phyloP scores from a whole-genome alignment of 805 yeast genomes.

The Limtongia smithiae region DNA sequence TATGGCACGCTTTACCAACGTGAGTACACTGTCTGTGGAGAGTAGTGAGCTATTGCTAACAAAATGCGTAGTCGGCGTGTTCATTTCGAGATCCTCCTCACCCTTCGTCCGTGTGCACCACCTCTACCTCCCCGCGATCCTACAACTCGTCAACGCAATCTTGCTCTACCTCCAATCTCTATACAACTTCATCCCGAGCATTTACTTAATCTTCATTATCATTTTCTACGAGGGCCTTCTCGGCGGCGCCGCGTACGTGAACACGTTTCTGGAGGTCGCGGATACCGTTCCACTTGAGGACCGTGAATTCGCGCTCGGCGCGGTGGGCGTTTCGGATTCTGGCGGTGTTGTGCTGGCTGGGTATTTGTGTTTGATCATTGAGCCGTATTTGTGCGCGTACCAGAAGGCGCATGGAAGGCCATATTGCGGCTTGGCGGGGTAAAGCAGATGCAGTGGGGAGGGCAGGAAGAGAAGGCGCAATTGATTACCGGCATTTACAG shows the following conservation, averaged over 20 bases:
- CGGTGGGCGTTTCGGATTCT: slow-evolving; percentile 79
- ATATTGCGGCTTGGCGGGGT: slow-evolving; percentile 58
- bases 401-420: slow-evolving; percentile 72
- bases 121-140: slow-evolving; percentile 57
- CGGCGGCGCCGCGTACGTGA: slow-evolving; percentile 88
- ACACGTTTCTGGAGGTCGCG: slow-evolving; percentile 75
- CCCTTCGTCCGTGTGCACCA: slow-evolving; percentile 55
- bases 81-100: slow-evolving; percentile 82
- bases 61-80: slow-evolving; percentile 60
- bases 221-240: slow-evolving; percentile 81
- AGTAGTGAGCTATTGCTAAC: not conserved
- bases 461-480: too few relatives aligned
- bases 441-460: too few relatives aligned
- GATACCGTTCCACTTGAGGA: slow-evolving; percentile 51
- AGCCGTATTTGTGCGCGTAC: slow-evolving; percentile 63
- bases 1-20: slow-evolving; percentile 83
- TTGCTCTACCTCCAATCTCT: slow-evolving; percentile 63
- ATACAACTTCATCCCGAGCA: slow-evolving; percentile 51
- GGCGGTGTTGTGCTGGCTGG: slow-evolving; percentile 85
- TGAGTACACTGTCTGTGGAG: slow-evolving; percentile 17
- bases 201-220: slow-evolving; percentile 59
- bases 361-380: slow-evolving; percentile 66
- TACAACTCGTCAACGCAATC: slow-evolving; percentile 64
- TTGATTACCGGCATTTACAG: too few relatives aligned
- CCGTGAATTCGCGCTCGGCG: slow-evolving; percentile 77